Percentiles rank a stretch among this genome's conserved stretches.
Conservation (phyloP, 768 basidiomycete species). For the Cystoderma amianthinum region DNA sequence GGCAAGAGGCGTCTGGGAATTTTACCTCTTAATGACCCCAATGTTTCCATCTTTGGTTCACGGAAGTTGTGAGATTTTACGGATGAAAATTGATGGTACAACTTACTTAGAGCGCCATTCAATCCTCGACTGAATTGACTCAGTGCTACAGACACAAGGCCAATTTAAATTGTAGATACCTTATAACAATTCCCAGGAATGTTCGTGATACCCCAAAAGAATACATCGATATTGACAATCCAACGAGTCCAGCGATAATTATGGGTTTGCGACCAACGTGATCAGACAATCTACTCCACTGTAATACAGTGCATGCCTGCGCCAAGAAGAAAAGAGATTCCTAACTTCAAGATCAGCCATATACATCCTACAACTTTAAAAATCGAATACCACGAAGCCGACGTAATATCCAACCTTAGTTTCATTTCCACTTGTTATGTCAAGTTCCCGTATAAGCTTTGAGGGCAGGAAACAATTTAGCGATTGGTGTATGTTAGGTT, state of each 20-base stretch:
- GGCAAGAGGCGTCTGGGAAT: too few species aligned
- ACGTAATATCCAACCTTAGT: slow-evolving; percentile 72
- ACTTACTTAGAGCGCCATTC: slow-evolving; percentile 59
- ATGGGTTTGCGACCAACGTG: slow-evolving; percentile 55
- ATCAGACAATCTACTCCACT: slow-evolving; percentile 62
- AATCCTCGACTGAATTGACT: slow-evolving; percentile 58
- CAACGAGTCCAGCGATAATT: slow-evolving; percentile 47
- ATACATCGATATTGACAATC: slow-evolving; percentile 44
- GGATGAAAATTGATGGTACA: too few species aligned
- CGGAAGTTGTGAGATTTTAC: too few species aligned
- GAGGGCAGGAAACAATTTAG: neutral
- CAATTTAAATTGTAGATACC: too few species aligned
- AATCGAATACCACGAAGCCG: slow-evolving; percentile 67
- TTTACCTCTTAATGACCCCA: slow-evolving; percentile 63
- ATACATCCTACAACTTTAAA: too few species aligned
- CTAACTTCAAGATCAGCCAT: slow-evolving; percentile 19
- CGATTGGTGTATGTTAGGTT: neutral
- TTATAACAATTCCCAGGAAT: slow-evolving; percentile 47
- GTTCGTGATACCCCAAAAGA: slow-evolving; percentile 58
- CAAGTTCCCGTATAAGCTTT: slow-evolving; percentile 65
- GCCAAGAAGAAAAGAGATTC: slow-evolving; percentile 58
- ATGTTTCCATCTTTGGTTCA: neutral
- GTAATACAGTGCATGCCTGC: slow-evolving; percentile 50
- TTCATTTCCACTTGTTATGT: slow-evolving; percentile 65
- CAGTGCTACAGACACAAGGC: too few species aligned